phyloP scores from a whole-genome alignment of 495 filamentous ascomycete species.

The Aspergillus bridgeri region DNA sequence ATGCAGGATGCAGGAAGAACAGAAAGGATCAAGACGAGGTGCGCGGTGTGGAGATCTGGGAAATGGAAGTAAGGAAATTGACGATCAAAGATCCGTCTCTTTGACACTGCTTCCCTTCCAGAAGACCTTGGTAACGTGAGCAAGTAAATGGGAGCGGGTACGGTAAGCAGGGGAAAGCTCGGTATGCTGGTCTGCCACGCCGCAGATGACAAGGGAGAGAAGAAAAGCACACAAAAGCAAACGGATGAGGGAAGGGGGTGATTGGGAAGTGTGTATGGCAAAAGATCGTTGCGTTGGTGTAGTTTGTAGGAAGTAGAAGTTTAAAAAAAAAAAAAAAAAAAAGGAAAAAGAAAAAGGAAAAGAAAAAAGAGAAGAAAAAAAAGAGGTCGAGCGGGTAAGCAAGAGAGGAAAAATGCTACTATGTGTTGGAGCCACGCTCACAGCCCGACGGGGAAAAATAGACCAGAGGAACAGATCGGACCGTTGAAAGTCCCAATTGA shows the following conservation, averaged over 20 bases:
- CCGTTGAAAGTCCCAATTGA: background rate
- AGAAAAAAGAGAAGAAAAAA: constrained; percentile 5
- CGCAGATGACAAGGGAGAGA: background rate
- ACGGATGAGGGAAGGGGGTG: background rate
- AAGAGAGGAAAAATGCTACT: background rate
- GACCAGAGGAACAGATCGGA: background rate
- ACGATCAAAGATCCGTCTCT: background rate
- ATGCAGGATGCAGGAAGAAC: background rate
- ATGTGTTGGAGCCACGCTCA: background rate
- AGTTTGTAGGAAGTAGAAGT: background rate
- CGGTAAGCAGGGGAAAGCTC: background rate
- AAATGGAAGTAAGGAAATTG: background rate
- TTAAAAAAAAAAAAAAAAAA: background rate
- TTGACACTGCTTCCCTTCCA: background rate
- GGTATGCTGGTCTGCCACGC: background rate
- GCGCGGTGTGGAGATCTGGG: background rate
- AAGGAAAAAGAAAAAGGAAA: background rate
- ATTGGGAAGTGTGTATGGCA: constrained; percentile 1
- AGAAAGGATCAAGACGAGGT: background rate
- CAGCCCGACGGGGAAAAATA: background rate
- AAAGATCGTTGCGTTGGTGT: background rate
- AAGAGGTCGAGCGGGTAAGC: constrained; percentile 2
- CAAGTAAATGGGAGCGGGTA: background rate
- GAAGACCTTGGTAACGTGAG: background rate
- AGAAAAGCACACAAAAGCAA: background rate